Evolutionary conservation across 257 asterid genomes (phyloP).

Genomic region (Catharanthus roseus): DNA sequence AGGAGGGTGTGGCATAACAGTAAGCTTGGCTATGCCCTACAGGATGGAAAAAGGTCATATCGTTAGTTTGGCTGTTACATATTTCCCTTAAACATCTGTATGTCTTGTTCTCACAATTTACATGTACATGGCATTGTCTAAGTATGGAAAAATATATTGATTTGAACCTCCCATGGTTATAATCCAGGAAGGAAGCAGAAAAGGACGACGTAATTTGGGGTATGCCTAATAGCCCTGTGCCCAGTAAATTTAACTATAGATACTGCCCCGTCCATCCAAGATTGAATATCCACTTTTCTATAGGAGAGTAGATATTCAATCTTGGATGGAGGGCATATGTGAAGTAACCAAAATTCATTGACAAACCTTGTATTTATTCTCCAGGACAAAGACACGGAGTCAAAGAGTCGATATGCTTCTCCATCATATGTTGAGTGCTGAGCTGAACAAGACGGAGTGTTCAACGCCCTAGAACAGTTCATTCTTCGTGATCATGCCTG

Average conservation of each 20-base stretch:
- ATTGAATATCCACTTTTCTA: too few relatives aligned
- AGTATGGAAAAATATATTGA: background rate
- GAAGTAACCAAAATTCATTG: constrained; percentile 1
- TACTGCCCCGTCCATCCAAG: too few relatives aligned
- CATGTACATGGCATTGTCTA: background rate
- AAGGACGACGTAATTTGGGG: constrained; percentile 56
- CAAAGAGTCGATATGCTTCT: constrained; percentile 85
- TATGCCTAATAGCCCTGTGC: constrained; percentile 21
- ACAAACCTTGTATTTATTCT: constrained; percentile 12
- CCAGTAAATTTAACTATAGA: background rate
- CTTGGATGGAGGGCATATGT: too few relatives aligned
- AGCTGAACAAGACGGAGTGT: constrained; percentile 40
- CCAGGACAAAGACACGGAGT: constrained; percentile 69
- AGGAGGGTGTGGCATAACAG: background rate
- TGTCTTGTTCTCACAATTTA: background rate
- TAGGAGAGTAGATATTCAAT: too few relatives aligned
- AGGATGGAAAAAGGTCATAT: too few relatives aligned
- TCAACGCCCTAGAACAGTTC: constrained; percentile 30
- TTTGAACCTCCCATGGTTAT: constrained; percentile 1
- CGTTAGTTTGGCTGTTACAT: background rate
- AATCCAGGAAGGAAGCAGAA: constrained; percentile 48
- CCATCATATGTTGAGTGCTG: constrained; percentile 91
- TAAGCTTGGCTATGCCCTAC: background rate
- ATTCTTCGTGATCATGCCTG: constrained; percentile 11
- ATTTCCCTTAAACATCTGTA: background rate